Evolutionary conservation across 192 early-diverging fungal genomes (phyloP).

Genomic region (Coemansia umbellata): DNA sequence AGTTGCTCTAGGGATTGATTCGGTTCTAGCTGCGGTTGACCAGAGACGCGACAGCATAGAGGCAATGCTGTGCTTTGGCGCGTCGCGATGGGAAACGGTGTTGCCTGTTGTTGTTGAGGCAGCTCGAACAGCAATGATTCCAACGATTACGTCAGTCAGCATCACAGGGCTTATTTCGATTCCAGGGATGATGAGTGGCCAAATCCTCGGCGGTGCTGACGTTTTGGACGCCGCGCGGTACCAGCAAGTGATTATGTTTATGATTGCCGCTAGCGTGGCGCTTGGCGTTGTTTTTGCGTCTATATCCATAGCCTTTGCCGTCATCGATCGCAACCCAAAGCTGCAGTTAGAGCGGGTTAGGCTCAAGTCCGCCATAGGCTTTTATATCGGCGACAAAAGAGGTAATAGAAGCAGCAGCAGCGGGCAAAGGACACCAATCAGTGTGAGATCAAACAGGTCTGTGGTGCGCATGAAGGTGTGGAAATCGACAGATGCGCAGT

Average conservation of each 20-base stretch:
- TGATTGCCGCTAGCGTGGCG: conserved; percentile 71
- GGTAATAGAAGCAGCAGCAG: not conserved
- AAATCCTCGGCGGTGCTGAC: conserved; percentile 76
- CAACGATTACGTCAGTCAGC: conserved; percentile 72
- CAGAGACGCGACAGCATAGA: conserved; percentile 50
- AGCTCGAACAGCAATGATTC: conserved; percentile 72
- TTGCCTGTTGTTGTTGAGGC: conserved; percentile 70
- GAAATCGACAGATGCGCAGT: conserved; percentile 3
- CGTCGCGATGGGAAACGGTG: conserved; percentile 79
- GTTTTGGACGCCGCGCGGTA: conserved; percentile 77
- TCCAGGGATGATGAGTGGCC: conserved; percentile 88
- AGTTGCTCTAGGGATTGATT: conserved; percentile 60
- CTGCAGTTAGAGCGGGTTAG: conserved; percentile 27
- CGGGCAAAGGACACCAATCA: not conserved
- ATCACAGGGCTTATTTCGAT: conserved; percentile 85
- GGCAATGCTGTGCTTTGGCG: conserved; percentile 68
- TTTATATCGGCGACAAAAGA: not conserved
- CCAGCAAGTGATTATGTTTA: conserved; percentile 82
- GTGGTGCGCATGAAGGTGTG: conserved; percentile 30
- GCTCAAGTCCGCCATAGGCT: not conserved
- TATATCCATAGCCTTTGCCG: conserved; percentile 21
- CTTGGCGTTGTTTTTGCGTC: conserved; percentile 55
- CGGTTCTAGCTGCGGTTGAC: conserved; percentile 57
- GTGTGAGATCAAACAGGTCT: conserved; percentile 10
- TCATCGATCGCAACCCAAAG: conserved; percentile 33